Percentiles rank a stretch among this genome's conserved stretches.
Conservation (phyloP, 2,329 filamentous ascomycete genomes). For the Fusarium sororula region DNA sequence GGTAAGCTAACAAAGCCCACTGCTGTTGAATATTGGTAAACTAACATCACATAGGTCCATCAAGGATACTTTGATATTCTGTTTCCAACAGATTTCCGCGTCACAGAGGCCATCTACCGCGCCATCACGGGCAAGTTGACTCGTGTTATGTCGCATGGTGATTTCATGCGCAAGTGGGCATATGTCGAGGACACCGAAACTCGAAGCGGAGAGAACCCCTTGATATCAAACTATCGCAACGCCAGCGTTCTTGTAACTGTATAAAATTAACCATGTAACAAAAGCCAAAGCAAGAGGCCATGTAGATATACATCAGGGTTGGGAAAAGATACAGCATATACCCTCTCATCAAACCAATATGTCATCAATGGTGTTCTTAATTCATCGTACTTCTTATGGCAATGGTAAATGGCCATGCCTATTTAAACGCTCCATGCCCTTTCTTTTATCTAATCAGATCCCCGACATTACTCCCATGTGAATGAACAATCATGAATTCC, state of each 20-base stretch:
- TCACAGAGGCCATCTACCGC: conserved; percentile 91
- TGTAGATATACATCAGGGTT: conserved; percentile 9
- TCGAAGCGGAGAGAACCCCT: conserved; percentile 88
- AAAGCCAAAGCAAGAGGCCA: conserved; percentile 23
- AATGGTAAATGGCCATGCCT: conserved; percentile 8
- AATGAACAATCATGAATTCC: conserved; percentile 29
- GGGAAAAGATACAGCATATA: conserved; percentile 33
- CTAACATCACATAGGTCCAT: conserved; percentile 71
- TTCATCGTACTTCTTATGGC: background rate
- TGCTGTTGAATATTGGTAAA: background rate
- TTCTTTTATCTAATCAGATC: conserved; percentile 28
- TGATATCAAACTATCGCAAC: conserved; percentile 94
- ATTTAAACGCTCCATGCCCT: conserved; percentile 27
- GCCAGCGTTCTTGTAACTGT: conserved; percentile 91
- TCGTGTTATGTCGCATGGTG: conserved; percentile 83
- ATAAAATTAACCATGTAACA: conserved; percentile 52
- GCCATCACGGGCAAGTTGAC: conserved; percentile 93
- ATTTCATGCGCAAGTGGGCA: conserved; percentile 91
- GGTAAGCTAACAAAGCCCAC: conserved; percentile 63
- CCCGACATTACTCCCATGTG: conserved; percentile 28
- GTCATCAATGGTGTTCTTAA: conserved; percentile 7
- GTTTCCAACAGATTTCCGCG: conserved; percentile 93
- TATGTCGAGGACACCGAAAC: conserved; percentile 91
- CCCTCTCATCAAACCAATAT: conserved; percentile 18
- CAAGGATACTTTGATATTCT: conserved; percentile 99